Evolutionary conservation across 768 basidiomycete species (phyloP).

Genomic region (Multifurca ochricompacta): DNA sequence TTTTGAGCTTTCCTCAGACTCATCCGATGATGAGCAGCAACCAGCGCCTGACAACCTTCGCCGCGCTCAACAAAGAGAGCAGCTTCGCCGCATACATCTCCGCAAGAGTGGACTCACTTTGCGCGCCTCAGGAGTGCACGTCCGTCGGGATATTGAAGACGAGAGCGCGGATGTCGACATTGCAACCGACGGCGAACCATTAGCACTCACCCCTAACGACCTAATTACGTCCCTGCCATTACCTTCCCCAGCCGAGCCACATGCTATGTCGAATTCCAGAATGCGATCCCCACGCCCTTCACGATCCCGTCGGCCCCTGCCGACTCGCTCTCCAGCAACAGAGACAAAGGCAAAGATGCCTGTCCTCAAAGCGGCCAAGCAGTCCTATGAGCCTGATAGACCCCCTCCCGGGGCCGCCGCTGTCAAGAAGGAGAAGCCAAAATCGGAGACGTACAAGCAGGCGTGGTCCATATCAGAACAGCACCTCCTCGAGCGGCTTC

Average conservation of each 20-base stretch:
- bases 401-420: not conserved
- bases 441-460: constrained; percentile 75
- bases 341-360: constrained; percentile 10
- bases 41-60: constrained; percentile 35
- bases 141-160: constrained; percentile 50
- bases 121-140: constrained; percentile 37
- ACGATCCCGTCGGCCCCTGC: constrained; percentile 2
- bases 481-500: constrained; percentile 61
- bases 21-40: constrained; percentile 32
- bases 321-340: not conserved
- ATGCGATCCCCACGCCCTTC: not conserved
- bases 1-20: constrained; percentile 31
- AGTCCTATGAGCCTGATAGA: not conserved
- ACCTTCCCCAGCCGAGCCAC: not conserved
- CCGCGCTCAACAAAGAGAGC: constrained; percentile 40
- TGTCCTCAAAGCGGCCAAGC: not conserved
- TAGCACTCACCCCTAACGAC: not conserved
- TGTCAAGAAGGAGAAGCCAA: constrained; percentile 31
- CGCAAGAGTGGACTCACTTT: constrained; percentile 27
- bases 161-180: constrained; percentile 58
- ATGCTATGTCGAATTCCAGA: not conserved
- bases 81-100: constrained; percentile 50
- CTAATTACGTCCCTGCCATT: constrained; percentile 3
- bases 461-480: constrained; percentile 74
- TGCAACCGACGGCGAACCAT: constrained; percentile 20